Base-by-base conservation (phyloP, 164 flowering plant genomes). In the Vitis labrusca region DNA sequence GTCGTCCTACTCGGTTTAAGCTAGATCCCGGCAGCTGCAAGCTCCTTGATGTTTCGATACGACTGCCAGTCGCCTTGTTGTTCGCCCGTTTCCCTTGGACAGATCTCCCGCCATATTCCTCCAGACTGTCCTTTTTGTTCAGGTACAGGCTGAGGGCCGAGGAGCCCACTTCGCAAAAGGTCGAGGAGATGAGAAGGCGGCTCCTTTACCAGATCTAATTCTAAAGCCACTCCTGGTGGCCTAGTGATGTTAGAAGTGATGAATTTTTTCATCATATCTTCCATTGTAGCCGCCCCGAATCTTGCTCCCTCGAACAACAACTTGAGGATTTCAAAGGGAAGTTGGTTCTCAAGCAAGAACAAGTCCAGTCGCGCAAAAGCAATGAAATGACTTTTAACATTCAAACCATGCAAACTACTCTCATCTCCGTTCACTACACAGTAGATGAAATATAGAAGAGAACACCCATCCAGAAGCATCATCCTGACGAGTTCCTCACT, bases 291-390 rank as follows among this genome's bases (percentile, higher is more conserved):
- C 51, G 2, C 9, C 19, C 14, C 3, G 14, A 47, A 5, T n/a
- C 49, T 9, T 68, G 10, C 0, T 3, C 14, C 32, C 17, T 13
- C n/a, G 51, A 15, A 37, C 68, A 64, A 57, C 11, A 9, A 0
- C 23, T 64, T 27, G 12, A 71, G 69, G 44, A 65, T 58, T 14
- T 0, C 1, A 17, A 11, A 65, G 6, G 74, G 74, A 15, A 71
- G 30, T 32, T 71, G 74, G 55, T 71, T 71, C 56, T 71, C 74
- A 0, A 71, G 69, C 51, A 71, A 50, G 59, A 65, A 32, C 53
- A 71, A 32, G 56, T 71, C 74, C 19, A 9, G 37, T 7, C 50
- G 32, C 8, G 19, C 52, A 12, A 50, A 59, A 3, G 59, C 59
- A 23, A 23, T 23, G 14, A 15, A 5, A 19, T 14, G 19, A 55